Base-by-base conservation (phyloP, 2,329 filamentous ascomycete species). In the Colletotrichum nymphaeae region DNA sequence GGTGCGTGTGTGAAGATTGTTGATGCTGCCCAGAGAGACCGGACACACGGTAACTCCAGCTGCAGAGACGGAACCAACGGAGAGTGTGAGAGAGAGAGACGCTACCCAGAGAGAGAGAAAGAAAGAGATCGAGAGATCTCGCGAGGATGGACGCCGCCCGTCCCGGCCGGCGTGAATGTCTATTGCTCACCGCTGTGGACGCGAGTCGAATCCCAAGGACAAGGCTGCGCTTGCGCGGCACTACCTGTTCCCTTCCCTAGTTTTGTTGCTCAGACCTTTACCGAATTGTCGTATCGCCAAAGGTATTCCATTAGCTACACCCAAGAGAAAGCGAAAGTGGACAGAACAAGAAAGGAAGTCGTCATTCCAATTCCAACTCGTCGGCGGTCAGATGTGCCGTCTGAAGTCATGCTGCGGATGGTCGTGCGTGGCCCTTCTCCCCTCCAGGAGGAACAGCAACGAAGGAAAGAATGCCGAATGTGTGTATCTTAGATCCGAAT, bases 171-270 rank as follows among this genome's bases (percentile, higher is more conserved):
- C 49, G 62, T n/a, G 30, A 6, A 42, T 14, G 32, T 37, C 58
- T 64, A 55, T 42, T 55, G 62, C 49, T 55, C 62, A 55, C 62
- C 62, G 62, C 62, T 49, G 22, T 30, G 42, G 24, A 46, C 58
- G 58, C 58, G 22, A 46, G 24, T 46, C 35, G 35, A 35, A 46
- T 28, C 58, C 22, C 58, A 62, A 62, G 22, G 30, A 22, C 62
- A 42, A 55, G 62, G 62, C 62, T 55, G 49, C 62, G 26, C 60
- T 35, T 46, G 16, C n/a, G 16, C 16, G n/a, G 59, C 59, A 28
- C 60, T 19, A 63, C 32, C 46, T 26, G n/a, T 19, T 30, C 30
- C 24, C 16, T 24, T 14, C 5, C 60, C 28, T 58, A 30, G 42
- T n/a, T 52, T 28, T 14, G 24, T 24, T 22, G n/a, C 60, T 22